phyloP scores from a whole-genome alignment of 2,329 filamentous ascomycete genomes.

The Aspergillus sp. region DNA sequence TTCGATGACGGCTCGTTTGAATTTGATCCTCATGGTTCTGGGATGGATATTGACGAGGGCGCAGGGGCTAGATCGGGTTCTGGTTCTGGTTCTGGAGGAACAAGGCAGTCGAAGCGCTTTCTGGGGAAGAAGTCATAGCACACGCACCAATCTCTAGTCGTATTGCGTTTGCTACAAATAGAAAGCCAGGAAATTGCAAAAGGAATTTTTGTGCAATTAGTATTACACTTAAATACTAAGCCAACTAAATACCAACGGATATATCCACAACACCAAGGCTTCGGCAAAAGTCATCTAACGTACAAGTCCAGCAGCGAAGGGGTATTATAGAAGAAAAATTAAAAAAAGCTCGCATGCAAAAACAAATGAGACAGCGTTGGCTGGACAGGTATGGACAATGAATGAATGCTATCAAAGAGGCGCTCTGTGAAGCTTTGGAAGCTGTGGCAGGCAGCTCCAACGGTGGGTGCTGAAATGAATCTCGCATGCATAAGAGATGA shows the following conservation, averaged over 20 bases:
- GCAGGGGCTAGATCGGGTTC: constrained; percentile 25
- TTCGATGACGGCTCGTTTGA: constrained; percentile 34
- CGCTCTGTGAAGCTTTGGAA: neutral
- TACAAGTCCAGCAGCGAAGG: constrained; percentile 31
- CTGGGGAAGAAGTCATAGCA: constrained; percentile 35
- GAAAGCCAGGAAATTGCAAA: neutral
- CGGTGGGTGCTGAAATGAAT: neutral
- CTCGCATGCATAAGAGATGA: neutral
- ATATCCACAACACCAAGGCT: constrained; percentile 22
- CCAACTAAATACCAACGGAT: constrained; percentile 14
- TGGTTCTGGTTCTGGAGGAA: constrained; percentile 16
- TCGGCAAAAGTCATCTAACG: constrained; percentile 29
- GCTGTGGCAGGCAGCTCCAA: neutral
- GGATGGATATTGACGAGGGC: constrained; percentile 44
- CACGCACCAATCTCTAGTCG: neutral
- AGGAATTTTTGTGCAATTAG: constrained; percentile 1
- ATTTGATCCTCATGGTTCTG: constrained; percentile 27
- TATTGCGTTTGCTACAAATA: neutral
- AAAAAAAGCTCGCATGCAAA: constrained; percentile 20
- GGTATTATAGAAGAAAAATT: constrained; percentile 31
- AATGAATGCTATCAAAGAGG: constrained; percentile 1
- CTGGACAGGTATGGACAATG: constrained; percentile 1
- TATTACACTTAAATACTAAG: constrained; percentile 7
- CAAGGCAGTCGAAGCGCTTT: constrained; percentile 37
- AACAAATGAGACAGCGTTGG: neutral